phyloP scores from a whole-genome alignment of 306 rosid species.

The Cyamopsis tetragonoloba region DNA sequence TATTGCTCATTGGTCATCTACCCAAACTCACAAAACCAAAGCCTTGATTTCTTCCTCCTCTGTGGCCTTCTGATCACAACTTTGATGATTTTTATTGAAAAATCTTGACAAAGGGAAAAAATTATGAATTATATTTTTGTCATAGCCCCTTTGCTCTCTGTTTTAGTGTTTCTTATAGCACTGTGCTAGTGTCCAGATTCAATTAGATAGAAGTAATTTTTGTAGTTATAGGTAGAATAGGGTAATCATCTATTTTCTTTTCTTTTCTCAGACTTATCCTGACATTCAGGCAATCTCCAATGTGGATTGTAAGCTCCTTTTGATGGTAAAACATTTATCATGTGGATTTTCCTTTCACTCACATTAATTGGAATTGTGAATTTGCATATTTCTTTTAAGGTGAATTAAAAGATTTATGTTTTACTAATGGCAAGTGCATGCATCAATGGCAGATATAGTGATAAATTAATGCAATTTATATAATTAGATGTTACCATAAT shows the following conservation, averaged over 20 bases:
- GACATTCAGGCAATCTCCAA: neutral
- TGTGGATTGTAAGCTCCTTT: neutral
- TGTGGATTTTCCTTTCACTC: neutral
- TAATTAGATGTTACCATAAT: neutral
- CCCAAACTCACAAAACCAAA: neutral
- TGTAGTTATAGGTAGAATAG: slow-evolving; percentile 9
- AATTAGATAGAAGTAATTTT: neutral
- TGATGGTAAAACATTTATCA: neutral
- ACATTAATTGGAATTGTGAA: neutral
- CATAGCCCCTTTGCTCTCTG: neutral
- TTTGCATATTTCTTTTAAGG: neutral
- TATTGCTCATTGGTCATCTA: neutral
- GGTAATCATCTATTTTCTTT: slow-evolving; percentile 2
- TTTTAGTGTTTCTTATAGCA: neutral
- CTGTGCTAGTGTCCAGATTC: neutral
- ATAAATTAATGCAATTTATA: neutral
- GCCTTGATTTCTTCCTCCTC: neutral
- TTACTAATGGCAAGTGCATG: slow-evolving; percentile 9
- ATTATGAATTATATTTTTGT: slow-evolving; percentile 11
- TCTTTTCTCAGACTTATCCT: neutral
- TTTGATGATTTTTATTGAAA: neutral
- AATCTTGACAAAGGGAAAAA: neutral
- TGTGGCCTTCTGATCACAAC: neutral
- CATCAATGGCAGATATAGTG: neutral
- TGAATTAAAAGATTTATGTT: neutral